Evolutionary conservation across 352 stramenopile species (phyloP), one percentile per base, ranked within the genome.

Genomic region (Pythium utonaiense): DNA sequence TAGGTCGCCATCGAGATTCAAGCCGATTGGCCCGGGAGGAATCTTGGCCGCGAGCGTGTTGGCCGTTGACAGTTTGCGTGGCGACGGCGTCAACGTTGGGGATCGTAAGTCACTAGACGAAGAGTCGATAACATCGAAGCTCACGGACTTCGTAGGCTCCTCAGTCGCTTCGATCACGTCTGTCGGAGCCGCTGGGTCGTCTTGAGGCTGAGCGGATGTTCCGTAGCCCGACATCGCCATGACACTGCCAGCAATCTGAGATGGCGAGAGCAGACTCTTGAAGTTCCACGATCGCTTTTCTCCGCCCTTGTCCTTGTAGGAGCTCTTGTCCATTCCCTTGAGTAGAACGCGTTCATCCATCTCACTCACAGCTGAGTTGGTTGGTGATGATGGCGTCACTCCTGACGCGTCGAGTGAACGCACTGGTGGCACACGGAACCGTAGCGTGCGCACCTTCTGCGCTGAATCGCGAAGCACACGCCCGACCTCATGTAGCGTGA

Each of bases 1-100:
- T 4, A 78, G 61, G n/a, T 65, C 64, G 19, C 75, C 74, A 47
- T 90, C 77, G 17, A 94, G 55, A 27, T 89, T 81, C 8, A 94
- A 62, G 1, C 84, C 84, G 25, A 94, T 64, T 3, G 82, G 77
- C 9, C 84, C 84, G 2, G 82, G 59, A 0, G 82, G 82, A 1
- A 77, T 82, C 17, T 78, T 67, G 1, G 70, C 71, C 3, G 62
- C 67, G 22, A 88, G 55, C 16, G 65, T 34, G 62, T 34, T 70
- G 36, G 47, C 50, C 14, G 13, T 33, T 13, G 48, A 27, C n/a
- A 58, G 25, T 22, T 40, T 64, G 30, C 52, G 51, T 27, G 36
- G 49, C 7, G 55, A 67, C 57, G 45, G 57, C 34, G 33, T 55
- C 28, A 24, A 66, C 60, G 14, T 72, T 42, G 59, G 68, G 28